Evolutionary conservation across 2,329 filamentous ascomycete genomes (phyloP).

Genomic region (Thelonectria discophora): DNA sequence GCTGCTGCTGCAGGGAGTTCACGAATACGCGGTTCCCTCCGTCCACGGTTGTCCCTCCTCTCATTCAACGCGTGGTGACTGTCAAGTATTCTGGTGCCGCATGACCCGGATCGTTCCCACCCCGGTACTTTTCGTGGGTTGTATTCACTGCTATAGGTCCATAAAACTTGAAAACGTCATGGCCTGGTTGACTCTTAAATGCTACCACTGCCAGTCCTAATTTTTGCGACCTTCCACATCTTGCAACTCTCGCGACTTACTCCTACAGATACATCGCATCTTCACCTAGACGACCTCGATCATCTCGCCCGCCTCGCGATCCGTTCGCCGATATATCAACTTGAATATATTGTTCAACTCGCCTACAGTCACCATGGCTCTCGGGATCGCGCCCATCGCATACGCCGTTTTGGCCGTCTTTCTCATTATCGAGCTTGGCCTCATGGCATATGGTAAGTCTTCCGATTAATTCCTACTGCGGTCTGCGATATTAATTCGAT

Average conservation of each 20-base stretch:
- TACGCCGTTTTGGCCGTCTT: slow-evolving; percentile 74
- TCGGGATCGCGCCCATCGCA: slow-evolving; percentile 67
- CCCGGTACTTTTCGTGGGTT: background rate
- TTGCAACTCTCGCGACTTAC: background rate
- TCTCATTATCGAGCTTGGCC: slow-evolving; percentile 76
- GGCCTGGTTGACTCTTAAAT: slow-evolving; percentile 27
- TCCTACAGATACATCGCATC: background rate
- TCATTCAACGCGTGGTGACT: background rate
- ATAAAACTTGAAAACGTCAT: slow-evolving; percentile 31
- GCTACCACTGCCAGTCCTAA: slow-evolving; percentile 18
- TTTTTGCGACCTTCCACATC: slow-evolving; percentile 4
- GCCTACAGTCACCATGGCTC: slow-evolving; percentile 54
- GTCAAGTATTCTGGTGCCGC: background rate
- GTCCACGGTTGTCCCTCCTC: slow-evolving; percentile 1
- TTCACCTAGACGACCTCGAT: background rate
- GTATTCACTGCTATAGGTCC: slow-evolving; percentile 16
- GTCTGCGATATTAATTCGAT: slow-evolving; percentile 9
- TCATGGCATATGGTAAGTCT: slow-evolving; percentile 75
- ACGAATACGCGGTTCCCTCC: slow-evolving; percentile 1
- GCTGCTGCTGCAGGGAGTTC: background rate
- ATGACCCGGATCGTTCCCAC: slow-evolving; percentile 11
- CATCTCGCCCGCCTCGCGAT: background rate
- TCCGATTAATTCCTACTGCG: slow-evolving; percentile 5
- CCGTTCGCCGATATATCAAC: background rate
- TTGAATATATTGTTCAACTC: background rate